A percentile compares a stretch with the other conserved stretches of the same genome.
Conservation (phyloP, 139 green algal species). For the Diplosphaera chodatii region DNA sequence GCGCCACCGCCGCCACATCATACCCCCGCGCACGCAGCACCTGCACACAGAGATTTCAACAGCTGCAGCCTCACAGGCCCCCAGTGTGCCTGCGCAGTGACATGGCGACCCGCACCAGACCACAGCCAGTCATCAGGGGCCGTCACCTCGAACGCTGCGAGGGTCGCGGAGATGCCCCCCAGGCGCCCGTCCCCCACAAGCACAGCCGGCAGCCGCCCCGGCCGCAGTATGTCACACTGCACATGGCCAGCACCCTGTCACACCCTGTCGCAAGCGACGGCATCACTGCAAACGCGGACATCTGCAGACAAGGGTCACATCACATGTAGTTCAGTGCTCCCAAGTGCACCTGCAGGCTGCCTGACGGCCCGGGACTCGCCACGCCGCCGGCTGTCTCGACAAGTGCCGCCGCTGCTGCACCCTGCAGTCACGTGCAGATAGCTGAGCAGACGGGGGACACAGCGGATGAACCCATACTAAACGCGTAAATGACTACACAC, state of each 20-base stretch:
- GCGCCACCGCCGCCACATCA: slow-evolving; percentile 55
- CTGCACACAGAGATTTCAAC: no score
- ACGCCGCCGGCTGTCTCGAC: slow-evolving; percentile 92
- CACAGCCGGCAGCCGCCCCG: slow-evolving; percentile 74
- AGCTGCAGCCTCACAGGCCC: not conserved
- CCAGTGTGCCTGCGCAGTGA: no score
- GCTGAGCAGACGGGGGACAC: no score
- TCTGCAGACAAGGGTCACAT: not conserved
- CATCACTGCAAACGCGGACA: no score
- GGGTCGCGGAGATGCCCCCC: slow-evolving; percentile 87
- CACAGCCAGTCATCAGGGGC: no score
- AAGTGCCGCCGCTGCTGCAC: slow-evolving; percentile 40
- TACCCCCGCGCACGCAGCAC: slow-evolving; percentile 58
- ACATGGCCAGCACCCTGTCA: no score
- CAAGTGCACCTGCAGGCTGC: slow-evolving; percentile 60
- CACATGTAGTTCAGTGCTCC: not conserved
- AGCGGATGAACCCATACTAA: no score
- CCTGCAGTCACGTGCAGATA: no score
- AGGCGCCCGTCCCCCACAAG: slow-evolving; percentile 86
- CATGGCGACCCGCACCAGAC: no score
- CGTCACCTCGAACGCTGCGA: slow-evolving; percentile 69
- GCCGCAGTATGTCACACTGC: slow-evolving; percentile 72
- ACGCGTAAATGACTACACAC: no score
- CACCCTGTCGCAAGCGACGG: no score
- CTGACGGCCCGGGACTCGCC: slow-evolving; percentile 73